Evolutionary conservation across 305 asterid genomes (phyloP).

Genomic region (Fraxinus paxiana): DNA sequence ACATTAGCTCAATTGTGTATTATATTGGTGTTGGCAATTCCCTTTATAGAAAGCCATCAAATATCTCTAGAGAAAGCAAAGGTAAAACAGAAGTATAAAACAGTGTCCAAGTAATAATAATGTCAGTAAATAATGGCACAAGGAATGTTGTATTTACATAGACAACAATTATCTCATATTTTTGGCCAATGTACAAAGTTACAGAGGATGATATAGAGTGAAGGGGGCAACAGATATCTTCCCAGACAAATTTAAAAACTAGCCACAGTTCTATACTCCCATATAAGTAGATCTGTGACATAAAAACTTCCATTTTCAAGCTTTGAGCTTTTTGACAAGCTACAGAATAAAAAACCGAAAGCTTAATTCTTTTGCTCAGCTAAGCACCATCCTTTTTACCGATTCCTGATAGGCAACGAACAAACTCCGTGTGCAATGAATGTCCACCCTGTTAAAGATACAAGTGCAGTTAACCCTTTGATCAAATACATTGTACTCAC

Average conservation of each 20-base stretch:
- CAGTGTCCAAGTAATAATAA: background rate
- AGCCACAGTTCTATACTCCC: background rate
- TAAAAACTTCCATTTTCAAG: background rate
- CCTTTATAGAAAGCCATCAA: background rate
- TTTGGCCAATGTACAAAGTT: background rate
- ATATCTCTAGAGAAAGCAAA: background rate
- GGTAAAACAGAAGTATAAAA: background rate
- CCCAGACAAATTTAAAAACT: background rate
- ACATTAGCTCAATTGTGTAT: background rate
- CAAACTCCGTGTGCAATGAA: conserved; percentile 70
- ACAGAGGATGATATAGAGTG: background rate
- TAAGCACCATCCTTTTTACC: background rate
- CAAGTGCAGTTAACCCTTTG: conserved; percentile 8
- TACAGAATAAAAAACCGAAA: background rate
- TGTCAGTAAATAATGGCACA: background rate
- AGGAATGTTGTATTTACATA: background rate
- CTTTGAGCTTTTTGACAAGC: conserved; percentile 10
- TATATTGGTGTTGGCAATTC: background rate
- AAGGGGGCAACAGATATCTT: background rate
- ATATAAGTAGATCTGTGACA: background rate
- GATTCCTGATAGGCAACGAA: conserved; percentile 42
- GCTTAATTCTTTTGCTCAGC: background rate
- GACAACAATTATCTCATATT: background rate
- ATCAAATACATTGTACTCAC: background rate
- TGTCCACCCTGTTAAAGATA: conserved; percentile 67